These are phyloP conservation scores for Ustilago curta DNA, from an alignment of 1,284 basidiomycete genomes.

Conservation along the genomic window DNA sequence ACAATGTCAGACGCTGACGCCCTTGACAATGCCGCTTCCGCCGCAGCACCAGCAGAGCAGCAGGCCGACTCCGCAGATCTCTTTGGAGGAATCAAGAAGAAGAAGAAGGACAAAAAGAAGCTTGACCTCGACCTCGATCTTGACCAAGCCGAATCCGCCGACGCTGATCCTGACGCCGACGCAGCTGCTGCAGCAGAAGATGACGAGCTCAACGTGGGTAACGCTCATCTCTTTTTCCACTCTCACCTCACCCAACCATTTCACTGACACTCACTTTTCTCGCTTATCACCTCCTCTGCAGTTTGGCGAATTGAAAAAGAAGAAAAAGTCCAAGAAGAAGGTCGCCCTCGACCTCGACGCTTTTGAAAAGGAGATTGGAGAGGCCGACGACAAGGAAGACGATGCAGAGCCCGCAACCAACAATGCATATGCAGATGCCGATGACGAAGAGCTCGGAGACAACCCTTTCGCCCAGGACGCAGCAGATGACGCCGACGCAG, in stretches of 20 bases:
- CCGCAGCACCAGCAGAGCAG: constrained; percentile 22
- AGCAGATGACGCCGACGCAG: constrained; percentile 38
- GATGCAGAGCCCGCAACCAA: constrained; percentile 62
- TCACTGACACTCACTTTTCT: background rate
- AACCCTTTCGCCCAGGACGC: constrained; percentile 60
- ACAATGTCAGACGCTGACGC: constrained; percentile 36
- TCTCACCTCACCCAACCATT: background rate
- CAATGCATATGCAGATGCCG: constrained; percentile 74
- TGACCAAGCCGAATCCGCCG: constrained; percentile 47
- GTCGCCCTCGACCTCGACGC: constrained; percentile 69
- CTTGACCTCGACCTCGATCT: constrained; percentile 76
- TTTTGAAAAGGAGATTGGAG: constrained; percentile 69
- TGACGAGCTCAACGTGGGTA: constrained; percentile 69
- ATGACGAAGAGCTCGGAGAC: constrained; percentile 63
- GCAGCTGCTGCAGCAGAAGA: constrained; percentile 53
- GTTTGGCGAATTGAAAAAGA: constrained; percentile 74
- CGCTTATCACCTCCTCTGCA: constrained; percentile 42
- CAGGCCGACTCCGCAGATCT: constrained; percentile 80
- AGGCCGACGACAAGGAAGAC: constrained; percentile 70
- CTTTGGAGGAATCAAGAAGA: constrained; percentile 90
- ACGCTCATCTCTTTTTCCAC: background rate
- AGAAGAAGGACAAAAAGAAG: constrained; percentile 87
- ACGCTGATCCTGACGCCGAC: constrained; percentile 55
- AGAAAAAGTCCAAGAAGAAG: constrained; percentile 70
- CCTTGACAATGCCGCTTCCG: constrained; percentile 28